These are phyloP conservation scores for Aureobasidium namibiae DNA, from an alignment of 2,329 filamentous ascomycete genomes.

Conservation along the genomic window DNA sequence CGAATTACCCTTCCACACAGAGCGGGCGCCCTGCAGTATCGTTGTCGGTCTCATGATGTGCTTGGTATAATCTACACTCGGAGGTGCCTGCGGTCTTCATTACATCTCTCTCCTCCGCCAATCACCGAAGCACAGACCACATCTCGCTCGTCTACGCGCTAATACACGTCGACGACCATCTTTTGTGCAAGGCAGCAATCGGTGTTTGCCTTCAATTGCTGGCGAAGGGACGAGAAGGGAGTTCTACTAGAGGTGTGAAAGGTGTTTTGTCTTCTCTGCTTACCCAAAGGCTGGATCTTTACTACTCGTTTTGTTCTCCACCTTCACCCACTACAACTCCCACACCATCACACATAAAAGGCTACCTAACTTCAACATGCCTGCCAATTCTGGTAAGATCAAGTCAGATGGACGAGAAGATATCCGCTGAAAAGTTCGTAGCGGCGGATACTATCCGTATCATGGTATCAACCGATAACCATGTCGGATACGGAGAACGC, in stretches of 20 bases:
- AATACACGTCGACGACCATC: conserved; percentile 8
- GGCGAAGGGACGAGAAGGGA: not conserved
- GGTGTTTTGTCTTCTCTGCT: not conserved
- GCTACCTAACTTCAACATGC: conserved; percentile 5
- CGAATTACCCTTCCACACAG: conserved; percentile 74
- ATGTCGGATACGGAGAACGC: conserved; percentile 93
- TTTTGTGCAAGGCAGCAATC: conserved; percentile 8
- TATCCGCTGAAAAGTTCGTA: conserved; percentile 18
- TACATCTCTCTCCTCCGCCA: not conserved
- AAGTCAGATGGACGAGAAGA: not conserved
- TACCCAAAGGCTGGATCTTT: not conserved
- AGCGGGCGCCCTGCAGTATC: conserved; percentile 60
- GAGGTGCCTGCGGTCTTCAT: conserved; percentile 10
- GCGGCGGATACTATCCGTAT: conserved; percentile 84
- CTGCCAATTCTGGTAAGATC: not conserved
- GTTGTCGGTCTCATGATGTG: conserved; percentile 15
- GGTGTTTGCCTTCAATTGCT: not conserved
- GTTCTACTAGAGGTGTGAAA: not conserved
- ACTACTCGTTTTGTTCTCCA: not conserved
- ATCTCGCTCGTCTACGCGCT: not conserved
- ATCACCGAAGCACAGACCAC: conserved; percentile 6
- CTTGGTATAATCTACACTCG: not conserved
- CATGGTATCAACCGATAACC: conserved; percentile 88
- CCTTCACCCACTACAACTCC: not conserved
- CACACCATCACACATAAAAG: not conserved